Base-by-base conservation (phyloP, 2,329 filamentous ascomycete species). In the Trichoderma breve region DNA sequence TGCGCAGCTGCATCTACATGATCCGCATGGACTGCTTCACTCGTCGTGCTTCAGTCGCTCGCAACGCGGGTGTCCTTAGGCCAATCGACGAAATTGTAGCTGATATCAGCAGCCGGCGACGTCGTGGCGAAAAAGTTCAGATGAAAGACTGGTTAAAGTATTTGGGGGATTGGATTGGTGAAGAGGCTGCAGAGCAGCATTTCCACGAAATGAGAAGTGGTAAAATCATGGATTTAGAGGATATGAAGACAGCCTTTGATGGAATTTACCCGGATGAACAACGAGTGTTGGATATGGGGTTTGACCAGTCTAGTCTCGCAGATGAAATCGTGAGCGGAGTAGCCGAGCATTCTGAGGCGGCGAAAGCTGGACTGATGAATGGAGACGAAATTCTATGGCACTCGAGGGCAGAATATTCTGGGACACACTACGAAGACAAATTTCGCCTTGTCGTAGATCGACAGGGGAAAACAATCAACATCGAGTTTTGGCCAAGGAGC, bases 1-100 rank as follows among this genome's bases (percentile, higher is more conserved):
- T 64, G 32, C 58, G 69, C 32, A 57, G 47, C 61, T 71, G 69
- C 32, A 65, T 71, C 47, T 71, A 71, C 69, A 71, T 72, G 64
- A 68, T 62, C 3, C 63, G 55, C 63, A 67, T 62, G 63, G 39
- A 69, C 69, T 32, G 24, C 61, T 66, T 53, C 34, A 69, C 67
- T 24, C 57, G 67, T n/a, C 67, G 67, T 2, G 57, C 67, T 1
- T 70, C 67, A 8, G 6, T 18, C 11, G 28, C 67, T 7, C 55
- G 67, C 34, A 70, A 53, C 55, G 28, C 55, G n/a, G 57, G 57
- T 47, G 9, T 71, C n/a, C 9, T 39, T 2, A 36, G 51, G 21
- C 61, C 68, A 12, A 60, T 71, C 32, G 60, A 65, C 14, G 43
- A 39, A 57, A 71, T 71, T 1, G 32, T 65, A 21, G 58, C 60